Evolutionary conservation across 78 protist species (phyloP).

Genomic region (Polysphondylium violaceum): DNA sequence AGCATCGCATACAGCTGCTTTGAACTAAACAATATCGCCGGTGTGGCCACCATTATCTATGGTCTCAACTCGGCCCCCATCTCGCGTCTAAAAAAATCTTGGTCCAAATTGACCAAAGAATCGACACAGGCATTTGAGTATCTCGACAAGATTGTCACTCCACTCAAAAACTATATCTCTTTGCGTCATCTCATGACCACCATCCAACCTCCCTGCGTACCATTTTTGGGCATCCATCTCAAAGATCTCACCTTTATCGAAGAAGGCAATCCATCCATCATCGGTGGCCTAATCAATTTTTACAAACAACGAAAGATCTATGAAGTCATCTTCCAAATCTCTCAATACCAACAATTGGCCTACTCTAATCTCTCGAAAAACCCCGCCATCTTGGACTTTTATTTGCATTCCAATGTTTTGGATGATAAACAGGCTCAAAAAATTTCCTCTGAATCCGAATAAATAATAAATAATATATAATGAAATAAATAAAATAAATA

Average conservation of each 20-base stretch:
- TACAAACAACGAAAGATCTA: constrained; percentile 72
- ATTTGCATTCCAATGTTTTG: background rate
- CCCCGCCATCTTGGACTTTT: constrained; percentile 12
- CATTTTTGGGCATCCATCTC: constrained; percentile 62
- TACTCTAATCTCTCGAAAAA: constrained; percentile 17
- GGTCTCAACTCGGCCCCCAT: constrained; percentile 37
- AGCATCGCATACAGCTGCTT: constrained; percentile 49
- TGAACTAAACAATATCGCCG: constrained; percentile 44
- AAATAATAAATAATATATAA: background rate
- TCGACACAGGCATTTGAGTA: constrained; percentile 36
- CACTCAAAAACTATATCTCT: constrained; percentile 60
- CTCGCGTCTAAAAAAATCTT: constrained; percentile 43
- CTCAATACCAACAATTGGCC: constrained; percentile 62
- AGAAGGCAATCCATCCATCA: constrained; percentile 66
- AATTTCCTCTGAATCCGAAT: constrained; percentile 5
- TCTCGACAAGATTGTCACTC: constrained; percentile 61
- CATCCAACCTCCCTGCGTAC: constrained; percentile 76
- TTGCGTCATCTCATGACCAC: constrained; percentile 60
- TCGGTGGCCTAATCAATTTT: constrained; percentile 72
- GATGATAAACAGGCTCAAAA: constrained; percentile 52
- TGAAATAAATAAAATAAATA: too few species aligned
- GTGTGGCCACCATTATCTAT: constrained; percentile 67
- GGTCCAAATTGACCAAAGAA: constrained; percentile 73
- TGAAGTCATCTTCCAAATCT: constrained; percentile 66
- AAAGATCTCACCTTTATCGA: constrained; percentile 78